Conservation (phyloP, 257 asterid species). For the Ocimum tenuiflorum region DNA sequence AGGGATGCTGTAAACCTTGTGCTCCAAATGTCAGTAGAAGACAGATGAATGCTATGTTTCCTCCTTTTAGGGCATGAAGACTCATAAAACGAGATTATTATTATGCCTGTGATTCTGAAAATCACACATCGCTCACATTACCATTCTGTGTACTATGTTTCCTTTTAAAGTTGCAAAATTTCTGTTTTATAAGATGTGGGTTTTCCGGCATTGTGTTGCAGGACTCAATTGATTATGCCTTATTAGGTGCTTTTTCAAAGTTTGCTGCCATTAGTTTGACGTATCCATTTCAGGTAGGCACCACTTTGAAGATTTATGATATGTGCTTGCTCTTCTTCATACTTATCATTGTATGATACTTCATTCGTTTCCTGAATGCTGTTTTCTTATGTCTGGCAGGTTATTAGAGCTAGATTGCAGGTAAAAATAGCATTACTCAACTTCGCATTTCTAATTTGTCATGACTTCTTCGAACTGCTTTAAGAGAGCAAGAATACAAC, state of each 20-base stretch:
- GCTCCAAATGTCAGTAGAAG: too few species aligned
- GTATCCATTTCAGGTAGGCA: slow-evolving; percentile 81
- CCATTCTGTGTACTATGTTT: neutral
- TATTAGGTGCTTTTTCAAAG: slow-evolving; percentile 86
- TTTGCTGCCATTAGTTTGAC: slow-evolving; percentile 67
- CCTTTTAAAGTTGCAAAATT: neutral
- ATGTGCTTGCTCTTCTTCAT: neutral
- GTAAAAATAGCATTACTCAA: slow-evolving; percentile 28
- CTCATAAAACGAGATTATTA: neutral
- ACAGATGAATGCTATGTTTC: too few species aligned
- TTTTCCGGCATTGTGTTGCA: slow-evolving; percentile 25
- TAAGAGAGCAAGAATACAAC: neutral
- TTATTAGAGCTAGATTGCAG: slow-evolving; percentile 91
- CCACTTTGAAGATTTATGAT: slow-evolving; percentile 6
- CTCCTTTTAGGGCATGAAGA: slow-evolving; percentile 2
- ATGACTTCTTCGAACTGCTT: neutral
- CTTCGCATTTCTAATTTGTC: neutral
- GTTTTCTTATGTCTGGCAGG: slow-evolving; percentile 43
- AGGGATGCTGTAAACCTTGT: too few species aligned
- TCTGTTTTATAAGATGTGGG: neutral
- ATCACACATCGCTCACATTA: neutral
- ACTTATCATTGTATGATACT: neutral
- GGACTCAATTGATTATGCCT: slow-evolving; percentile 82
- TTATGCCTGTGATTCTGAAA: neutral
- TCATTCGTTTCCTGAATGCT: slow-evolving; percentile 25